Conservation (phyloP, 768 basidiomycete genomes). For the Xerocomellus intermedius region DNA sequence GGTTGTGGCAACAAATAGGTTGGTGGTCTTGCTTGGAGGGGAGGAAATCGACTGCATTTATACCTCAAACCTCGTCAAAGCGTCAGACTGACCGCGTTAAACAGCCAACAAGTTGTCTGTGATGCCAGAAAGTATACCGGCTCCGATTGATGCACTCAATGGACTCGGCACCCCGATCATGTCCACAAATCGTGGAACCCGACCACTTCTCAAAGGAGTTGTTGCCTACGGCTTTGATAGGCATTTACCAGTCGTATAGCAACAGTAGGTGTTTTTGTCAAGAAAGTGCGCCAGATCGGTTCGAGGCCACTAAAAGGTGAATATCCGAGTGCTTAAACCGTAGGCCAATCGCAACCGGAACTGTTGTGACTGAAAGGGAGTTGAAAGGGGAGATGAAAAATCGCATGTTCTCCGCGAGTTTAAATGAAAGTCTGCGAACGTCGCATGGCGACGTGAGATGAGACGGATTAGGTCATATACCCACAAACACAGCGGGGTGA, state of each 20-base stretch:
- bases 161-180: background rate
- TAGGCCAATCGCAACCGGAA: background rate
- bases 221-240: background rate
- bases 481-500: too few relatives aligned
- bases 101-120: slow-evolving; percentile 1
- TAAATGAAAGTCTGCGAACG: background rate
- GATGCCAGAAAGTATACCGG: background rate
- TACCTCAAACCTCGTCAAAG: slow-evolving; percentile 19
- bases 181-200: slow-evolving; percentile 9
- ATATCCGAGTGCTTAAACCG: background rate
- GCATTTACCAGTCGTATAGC: background rate
- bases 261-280: slow-evolving; percentile 3
- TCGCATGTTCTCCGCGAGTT: background rate
- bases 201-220: background rate
- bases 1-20: background rate
- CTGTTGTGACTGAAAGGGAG: slow-evolving; percentile 4
- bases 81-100: slow-evolving; percentile 1
- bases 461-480: background rate
- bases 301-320: background rate
- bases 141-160: background rate
- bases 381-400: slow-evolving; percentile 1
- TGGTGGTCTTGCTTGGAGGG: background rate
- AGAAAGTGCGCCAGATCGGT: background rate
- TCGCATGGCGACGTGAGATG: slow-evolving; percentile 3
- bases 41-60: slow-evolving; percentile 16